Conservation (phyloP, 2,329 filamentous ascomycete genomes). For the Talaromyces pinophilus region DNA sequence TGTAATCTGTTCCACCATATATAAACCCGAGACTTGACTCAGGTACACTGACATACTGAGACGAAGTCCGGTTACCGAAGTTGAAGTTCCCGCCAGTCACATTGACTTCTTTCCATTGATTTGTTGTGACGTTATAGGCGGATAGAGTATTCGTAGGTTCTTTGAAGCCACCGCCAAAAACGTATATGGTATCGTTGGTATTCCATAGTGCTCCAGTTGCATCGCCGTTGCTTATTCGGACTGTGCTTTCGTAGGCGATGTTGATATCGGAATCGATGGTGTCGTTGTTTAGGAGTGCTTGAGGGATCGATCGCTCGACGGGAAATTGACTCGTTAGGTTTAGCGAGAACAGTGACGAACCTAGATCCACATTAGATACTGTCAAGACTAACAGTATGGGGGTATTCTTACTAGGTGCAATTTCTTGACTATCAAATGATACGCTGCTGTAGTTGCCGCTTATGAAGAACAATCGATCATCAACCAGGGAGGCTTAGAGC, state of each 20-base stretch:
- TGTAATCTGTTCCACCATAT: slow-evolving; percentile 20
- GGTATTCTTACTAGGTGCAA: slow-evolving; percentile 15
- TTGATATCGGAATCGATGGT: slow-evolving; percentile 14
- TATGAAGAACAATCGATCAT: slow-evolving; percentile 21
- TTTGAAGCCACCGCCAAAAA: slow-evolving; percentile 24
- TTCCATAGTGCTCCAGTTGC: slow-evolving; percentile 22
- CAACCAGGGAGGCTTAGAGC: slow-evolving; percentile 17
- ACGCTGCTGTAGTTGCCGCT: slow-evolving; percentile 23
- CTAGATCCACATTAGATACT: background rate
- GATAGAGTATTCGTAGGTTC: slow-evolving; percentile 19
- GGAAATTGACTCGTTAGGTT: slow-evolving; percentile 21
- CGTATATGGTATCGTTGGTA: slow-evolving; percentile 20
- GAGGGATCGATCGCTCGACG: slow-evolving; percentile 19
- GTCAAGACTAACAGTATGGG: background rate
- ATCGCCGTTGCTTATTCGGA: slow-evolving; percentile 15
- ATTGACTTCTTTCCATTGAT: slow-evolving; percentile 22
- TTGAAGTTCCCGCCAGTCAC: slow-evolving; percentile 22
- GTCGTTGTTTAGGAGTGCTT: slow-evolving; percentile 16
- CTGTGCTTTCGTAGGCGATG: slow-evolving; percentile 13
- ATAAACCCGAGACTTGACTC: slow-evolving; percentile 21
- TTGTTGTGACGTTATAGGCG: slow-evolving; percentile 19
- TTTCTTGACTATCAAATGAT: slow-evolving; percentile 19
- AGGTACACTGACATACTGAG: slow-evolving; percentile 22
- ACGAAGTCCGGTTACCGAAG: slow-evolving; percentile 20
- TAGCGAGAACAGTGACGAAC: slow-evolving; percentile 18